Percentiles rank a stretch among this genome's conserved stretches.
phyloP scores from a whole-genome alignment of 768 basidiomycete genomes.

The Amanita rubescens region DNA sequence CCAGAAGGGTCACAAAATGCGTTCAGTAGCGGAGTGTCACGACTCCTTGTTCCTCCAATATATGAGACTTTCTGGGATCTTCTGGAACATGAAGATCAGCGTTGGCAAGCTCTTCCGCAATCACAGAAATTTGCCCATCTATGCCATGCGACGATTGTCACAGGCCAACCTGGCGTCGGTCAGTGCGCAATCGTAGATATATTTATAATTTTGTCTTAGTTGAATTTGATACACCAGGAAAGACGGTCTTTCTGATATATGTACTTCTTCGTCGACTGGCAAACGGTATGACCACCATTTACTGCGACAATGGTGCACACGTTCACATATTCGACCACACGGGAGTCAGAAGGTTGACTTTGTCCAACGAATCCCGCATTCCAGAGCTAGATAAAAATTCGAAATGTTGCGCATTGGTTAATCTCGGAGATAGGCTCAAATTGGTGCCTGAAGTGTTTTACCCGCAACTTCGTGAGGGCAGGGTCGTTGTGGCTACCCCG shows the following conservation, averaged over 20 bases:
- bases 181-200: background rate
- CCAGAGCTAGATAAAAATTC: conserved; percentile 3
- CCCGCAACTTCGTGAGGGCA: conserved; percentile 4
- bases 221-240: conserved; percentile 4
- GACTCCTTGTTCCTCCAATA: conserved; percentile 1
- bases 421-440: conserved; percentile 2
- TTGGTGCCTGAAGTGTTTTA: conserved; percentile 4
- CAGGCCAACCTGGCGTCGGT: conserved; percentile 9
- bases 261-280: conserved; percentile 8
- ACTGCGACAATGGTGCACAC: background rate
- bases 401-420: conserved; percentile 8
- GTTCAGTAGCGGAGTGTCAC: background rate
- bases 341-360: conserved; percentile 1
- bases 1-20: background rate
- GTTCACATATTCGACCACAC: conserved; percentile 6
- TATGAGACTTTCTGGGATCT: conserved; percentile 7
- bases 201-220: conserved; percentile 2
- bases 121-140: conserved; percentile 2
- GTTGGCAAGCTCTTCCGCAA: conserved; percentile 8
- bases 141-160: conserved; percentile 6
- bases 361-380: background rate
- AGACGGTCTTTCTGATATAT: conserved; percentile 9
- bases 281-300: conserved; percentile 6
- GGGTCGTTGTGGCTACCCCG: conserved; percentile 9
- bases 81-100: conserved; percentile 1